Evolutionary conservation across 345 rosid genomes (phyloP).

Genomic region (Litchi chinensis): DNA sequence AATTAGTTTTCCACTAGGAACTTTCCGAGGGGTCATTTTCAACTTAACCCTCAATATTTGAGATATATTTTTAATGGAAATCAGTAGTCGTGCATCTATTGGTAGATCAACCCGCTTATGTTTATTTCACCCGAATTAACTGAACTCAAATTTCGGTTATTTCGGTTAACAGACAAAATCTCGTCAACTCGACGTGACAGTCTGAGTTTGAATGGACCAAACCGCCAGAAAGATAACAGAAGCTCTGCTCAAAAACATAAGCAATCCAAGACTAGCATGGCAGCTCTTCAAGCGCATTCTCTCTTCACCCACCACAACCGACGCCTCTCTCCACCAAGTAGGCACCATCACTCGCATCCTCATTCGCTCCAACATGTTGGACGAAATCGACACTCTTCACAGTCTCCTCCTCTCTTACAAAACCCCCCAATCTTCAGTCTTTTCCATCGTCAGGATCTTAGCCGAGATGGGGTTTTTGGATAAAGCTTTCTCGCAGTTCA

Average conservation of each 20-base stretch:
- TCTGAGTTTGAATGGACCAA: conserved; percentile 45
- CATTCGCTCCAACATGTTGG: conserved; percentile 57
- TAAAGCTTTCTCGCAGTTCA: conserved; percentile 60
- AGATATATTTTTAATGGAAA: too few species aligned
- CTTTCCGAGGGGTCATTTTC: too few species aligned
- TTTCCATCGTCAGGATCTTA: conserved; percentile 43
- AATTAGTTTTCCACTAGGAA: too few species aligned
- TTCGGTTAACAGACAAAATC: background rate
- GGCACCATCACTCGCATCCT: conserved; percentile 71
- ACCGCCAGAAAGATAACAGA: conserved; percentile 52
- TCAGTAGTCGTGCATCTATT: too few species aligned
- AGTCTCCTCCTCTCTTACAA: conserved; percentile 41
- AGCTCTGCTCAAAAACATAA: conserved; percentile 61
- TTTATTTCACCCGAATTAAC: too few species aligned
- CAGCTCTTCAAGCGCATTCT: conserved; percentile 70
- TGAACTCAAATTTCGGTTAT: too few species aligned
- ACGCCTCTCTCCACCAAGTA: conserved; percentile 36
- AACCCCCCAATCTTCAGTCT: conserved; percentile 39
- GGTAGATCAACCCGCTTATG: too few species aligned
- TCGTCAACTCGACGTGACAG: background rate
- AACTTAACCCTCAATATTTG: too few species aligned
- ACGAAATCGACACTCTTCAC: conserved; percentile 72
- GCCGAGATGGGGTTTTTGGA: conserved; percentile 56
- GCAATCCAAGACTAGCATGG: conserved; percentile 85
- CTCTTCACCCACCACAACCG: conserved; percentile 41